A percentile compares a stretch with the other conserved stretches of the same genome.
These are phyloP conservation scores for Megacollybia marginata DNA, from an alignment of 768 basidiomycete genomes.

Conservation along the genomic window DNA sequence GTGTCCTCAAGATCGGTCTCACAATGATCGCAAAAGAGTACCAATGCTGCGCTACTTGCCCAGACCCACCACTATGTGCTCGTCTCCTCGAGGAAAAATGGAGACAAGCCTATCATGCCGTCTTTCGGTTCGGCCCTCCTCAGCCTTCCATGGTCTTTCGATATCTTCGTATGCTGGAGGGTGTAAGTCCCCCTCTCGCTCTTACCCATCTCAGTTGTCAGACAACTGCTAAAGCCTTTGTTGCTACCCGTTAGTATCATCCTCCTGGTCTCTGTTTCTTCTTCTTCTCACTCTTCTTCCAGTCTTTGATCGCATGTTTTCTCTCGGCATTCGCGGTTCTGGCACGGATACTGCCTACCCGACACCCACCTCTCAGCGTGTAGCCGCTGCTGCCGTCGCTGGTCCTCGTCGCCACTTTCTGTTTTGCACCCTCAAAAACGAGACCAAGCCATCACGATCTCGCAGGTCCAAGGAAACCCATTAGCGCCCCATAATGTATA, in stretches of 20 bases:
- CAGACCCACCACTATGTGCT: constrained; percentile 73
- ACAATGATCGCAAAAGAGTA: constrained; percentile 90
- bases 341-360: constrained; percentile 43
- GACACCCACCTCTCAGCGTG: constrained; percentile 53
- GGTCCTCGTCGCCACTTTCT: constrained; percentile 82
- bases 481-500: too few species aligned
- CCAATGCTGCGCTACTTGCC: constrained; percentile 84
- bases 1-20: constrained; percentile 85
- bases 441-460: constrained; percentile 35
- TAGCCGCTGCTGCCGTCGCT: constrained; percentile 56
- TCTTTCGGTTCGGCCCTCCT: constrained; percentile 83
- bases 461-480: background rate
- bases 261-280: background rate
- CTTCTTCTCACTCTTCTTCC: constrained; percentile 2
- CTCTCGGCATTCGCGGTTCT: constrained; percentile 71
- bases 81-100: constrained; percentile 88
- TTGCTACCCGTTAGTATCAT: constrained; percentile 61
- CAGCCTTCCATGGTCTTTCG: constrained; percentile 92
- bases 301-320: constrained; percentile 92
- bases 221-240: constrained; percentile 81
- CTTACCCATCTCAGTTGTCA: constrained; percentile 87
- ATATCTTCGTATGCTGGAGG: constrained; percentile 85
- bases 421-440: constrained; percentile 69
- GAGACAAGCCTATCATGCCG: constrained; percentile 80
- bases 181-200: constrained; percentile 80